Evolutionary conservation across 2,329 filamentous ascomycete genomes (phyloP), one percentile per base, ranked within the genome.

Genomic region (Waltergamsia citrina): DNA sequence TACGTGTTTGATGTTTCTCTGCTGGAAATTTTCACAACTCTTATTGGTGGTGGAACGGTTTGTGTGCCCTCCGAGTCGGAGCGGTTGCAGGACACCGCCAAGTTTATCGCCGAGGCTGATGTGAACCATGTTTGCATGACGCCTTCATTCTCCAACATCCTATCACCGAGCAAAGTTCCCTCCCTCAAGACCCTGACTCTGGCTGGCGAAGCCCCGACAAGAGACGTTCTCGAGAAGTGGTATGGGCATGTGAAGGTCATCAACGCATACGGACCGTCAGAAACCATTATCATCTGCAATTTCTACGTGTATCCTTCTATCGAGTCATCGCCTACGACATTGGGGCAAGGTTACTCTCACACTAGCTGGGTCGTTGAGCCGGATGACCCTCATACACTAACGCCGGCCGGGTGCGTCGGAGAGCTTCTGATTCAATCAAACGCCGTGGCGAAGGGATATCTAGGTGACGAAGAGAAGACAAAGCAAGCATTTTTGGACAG

Each of bases 1-100:
- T 66, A 63, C 39, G 62, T 59, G 1, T 70, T 69, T 30, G 65
- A 72, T 36, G 57, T 60, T 2, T 60, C 57, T 25, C 45, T 71
- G 6, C 35, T 58, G 3, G 68, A 71, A 36, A 62, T 63, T n/a
- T 12, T 37, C 6, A 18, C 33, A 9, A 37, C 35, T 6, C 17
- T 37, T 4, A n/a, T 41, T 7, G 31, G 36, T 6, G 49, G 46
- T 1, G 49, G 42, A 2, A 40, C 38, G 1, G 35, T 51, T 7
- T 50, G 48, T 18, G 38, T 46, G 4, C 46, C 47, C 0, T 38
- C 39, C 4, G 41, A 45, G 12, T 29, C 39, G 4, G 35, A 48
- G 4, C 32, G 44, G 2, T 35, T 47, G 17, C 14, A 42, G 14
- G 32, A 33, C 17, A 24, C 45, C 15, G 29, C 29, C 4, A 33